Evolutionary conservation across 441 rosid species (phyloP).

Genomic region (Arabidopsis hybrid): DNA sequence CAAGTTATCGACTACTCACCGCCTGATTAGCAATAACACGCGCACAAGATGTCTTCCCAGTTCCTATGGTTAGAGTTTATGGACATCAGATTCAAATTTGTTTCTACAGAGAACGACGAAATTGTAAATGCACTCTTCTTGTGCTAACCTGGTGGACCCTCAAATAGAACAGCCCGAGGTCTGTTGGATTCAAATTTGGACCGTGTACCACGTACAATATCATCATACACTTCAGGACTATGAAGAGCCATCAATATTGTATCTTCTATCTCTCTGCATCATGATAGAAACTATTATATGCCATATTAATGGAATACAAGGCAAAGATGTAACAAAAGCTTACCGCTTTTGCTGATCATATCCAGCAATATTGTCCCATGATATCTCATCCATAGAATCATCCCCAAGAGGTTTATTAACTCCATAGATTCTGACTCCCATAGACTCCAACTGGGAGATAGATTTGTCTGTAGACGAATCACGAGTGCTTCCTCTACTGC

Average conservation of each 20-base stretch:
- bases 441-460: conserved; percentile 69
- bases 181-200: conserved; percentile 89
- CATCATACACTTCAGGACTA: conserved; percentile 91
- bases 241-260: conserved; percentile 84
- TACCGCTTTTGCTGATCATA: conserved; percentile 93
- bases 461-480: conserved; percentile 58
- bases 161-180: conserved; percentile 95
- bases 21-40: conserved; percentile 93
- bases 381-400: conserved; percentile 58
- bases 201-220: conserved; percentile 90
- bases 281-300: conserved; percentile 18
- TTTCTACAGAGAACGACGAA: conserved; percentile 11
- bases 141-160: conserved; percentile 93
- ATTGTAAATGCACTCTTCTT: background rate
- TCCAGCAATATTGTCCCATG: conserved; percentile 95
- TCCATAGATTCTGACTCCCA: conserved; percentile 94
- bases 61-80: conserved; percentile 58
- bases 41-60: conserved; percentile 96
- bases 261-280: conserved; percentile 89
- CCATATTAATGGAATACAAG: background rate
- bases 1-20: conserved; percentile 53
- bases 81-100: conserved; percentile 29
- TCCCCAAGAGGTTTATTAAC: conserved; percentile 60
- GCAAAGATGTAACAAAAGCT: conserved; percentile 26
- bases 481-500: conserved; percentile 50